Conservation (phyloP, 306 rosid genomes). For the Fagus crenata region DNA sequence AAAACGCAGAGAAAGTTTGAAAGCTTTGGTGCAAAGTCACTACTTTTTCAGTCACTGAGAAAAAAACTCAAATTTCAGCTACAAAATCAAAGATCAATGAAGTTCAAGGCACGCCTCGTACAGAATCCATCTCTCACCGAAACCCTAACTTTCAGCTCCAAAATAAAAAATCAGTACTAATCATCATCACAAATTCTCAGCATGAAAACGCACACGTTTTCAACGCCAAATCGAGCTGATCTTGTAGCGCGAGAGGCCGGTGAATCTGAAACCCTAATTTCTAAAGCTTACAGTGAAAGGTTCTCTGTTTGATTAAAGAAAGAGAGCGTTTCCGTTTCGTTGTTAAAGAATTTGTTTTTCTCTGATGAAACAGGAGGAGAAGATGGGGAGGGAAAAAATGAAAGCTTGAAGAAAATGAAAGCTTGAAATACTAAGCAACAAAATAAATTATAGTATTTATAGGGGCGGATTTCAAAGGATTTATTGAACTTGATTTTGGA, state of each 20-base stretch:
- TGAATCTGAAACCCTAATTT: no score
- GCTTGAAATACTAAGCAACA: no score
- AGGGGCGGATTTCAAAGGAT: no score
- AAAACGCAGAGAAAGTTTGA: background rate
- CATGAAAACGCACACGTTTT: background rate
- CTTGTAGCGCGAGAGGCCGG: background rate
- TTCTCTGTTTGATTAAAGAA: no score
- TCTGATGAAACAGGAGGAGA: no score
- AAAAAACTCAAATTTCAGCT: background rate
- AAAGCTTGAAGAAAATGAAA: no score
- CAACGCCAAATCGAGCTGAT: background rate
- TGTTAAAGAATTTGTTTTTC: no score
- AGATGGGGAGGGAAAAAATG: no score
- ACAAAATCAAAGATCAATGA: background rate
- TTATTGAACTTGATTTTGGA: no score
- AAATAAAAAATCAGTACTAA: background rate
- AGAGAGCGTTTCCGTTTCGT: no score
- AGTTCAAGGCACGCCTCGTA: constrained; percentile 10
- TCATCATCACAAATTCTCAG: background rate
- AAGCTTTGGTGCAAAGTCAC: background rate
- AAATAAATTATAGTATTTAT: no score
- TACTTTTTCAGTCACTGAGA: background rate
- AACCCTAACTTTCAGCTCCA: constrained; percentile 27
- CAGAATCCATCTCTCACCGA: constrained; percentile 26
- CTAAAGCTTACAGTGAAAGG: no score